A percentile compares a stretch with the other conserved stretches of the same genome.
Conservation (phyloP, 169 alveolate genomes). For the Plasmodium gallinaceum region DNA sequence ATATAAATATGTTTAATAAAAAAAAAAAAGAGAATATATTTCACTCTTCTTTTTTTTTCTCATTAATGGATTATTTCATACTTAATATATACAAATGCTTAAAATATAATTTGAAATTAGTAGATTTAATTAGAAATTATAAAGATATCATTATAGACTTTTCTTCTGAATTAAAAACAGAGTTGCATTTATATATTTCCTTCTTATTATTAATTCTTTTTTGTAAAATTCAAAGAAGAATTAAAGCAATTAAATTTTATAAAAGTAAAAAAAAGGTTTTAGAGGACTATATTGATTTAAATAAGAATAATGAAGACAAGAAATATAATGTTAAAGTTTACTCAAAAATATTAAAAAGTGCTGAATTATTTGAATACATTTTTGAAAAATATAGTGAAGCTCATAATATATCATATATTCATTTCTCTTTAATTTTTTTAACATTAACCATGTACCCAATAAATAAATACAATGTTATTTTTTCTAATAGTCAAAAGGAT, state of each 20-base stretch:
- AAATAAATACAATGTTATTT: not conserved
- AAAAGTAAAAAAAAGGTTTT: constrained; percentile 24
- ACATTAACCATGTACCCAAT: constrained; percentile 55
- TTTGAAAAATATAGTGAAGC: constrained; percentile 18
- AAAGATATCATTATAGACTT: constrained; percentile 40
- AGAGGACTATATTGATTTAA: constrained; percentile 26
- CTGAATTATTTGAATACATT: constrained; percentile 36
- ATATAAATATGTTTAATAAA: constrained; percentile 43
- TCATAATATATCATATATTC: constrained; percentile 24
- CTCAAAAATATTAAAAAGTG: constrained; percentile 55
- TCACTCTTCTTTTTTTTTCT: constrained; percentile 56
- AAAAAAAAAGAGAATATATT: constrained; percentile 7
- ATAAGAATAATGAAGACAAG: constrained; percentile 14
- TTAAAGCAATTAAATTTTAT: constrained; percentile 38
- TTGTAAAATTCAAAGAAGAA: constrained; percentile 27
- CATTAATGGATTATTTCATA: constrained; percentile 72
- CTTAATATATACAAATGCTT: constrained; percentile 58
- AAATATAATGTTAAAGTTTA: constrained; percentile 43
- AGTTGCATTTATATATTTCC: constrained; percentile 62
- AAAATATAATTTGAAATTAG: constrained; percentile 27
- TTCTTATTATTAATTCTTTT: constrained; percentile 51
- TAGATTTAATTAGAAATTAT: constrained; percentile 34
- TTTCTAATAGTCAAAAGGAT: not conserved
- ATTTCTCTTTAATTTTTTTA: constrained; percentile 43
- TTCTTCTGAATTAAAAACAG: constrained; percentile 45